Evolutionary conservation across 768 basidiomycete species (phyloP).

Genomic region (Boletus pseudo-olivaceus): DNA sequence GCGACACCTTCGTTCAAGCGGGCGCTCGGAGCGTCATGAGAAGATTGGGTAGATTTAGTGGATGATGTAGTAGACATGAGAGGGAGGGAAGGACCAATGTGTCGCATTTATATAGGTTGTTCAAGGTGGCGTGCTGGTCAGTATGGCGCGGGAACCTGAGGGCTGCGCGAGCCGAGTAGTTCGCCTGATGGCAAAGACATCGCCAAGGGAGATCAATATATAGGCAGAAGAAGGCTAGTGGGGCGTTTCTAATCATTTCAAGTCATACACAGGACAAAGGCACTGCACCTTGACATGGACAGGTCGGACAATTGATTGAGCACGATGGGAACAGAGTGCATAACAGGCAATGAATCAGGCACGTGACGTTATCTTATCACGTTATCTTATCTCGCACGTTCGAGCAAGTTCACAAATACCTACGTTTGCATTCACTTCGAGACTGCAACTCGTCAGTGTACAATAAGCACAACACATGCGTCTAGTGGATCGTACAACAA

Average conservation of each 20-base stretch:
- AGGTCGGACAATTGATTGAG: conserved; percentile 1
- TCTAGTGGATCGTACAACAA: conserved; percentile 31
- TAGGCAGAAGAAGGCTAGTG: conserved; percentile 3
- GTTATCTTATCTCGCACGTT: conserved; percentile 26
- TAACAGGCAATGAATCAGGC: conserved; percentile 12
- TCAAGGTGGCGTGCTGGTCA: conserved; percentile 21
- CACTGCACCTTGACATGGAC: conserved; percentile 21
- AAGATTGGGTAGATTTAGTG: conserved; percentile 16
- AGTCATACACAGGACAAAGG: conserved; percentile 19
- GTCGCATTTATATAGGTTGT: conserved; percentile 31
- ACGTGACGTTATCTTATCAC: conserved; percentile 29
- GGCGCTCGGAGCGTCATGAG: conserved; percentile 18
- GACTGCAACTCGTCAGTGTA: conserved; percentile 24
- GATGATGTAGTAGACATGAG: conserved; percentile 31
- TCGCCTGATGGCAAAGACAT: background rate
- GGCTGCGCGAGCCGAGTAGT: conserved; percentile 17
- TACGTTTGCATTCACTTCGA: conserved; percentile 14
- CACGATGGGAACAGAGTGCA: background rate
- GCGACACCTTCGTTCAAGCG: conserved; percentile 15
- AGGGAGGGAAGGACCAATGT: conserved; percentile 2
- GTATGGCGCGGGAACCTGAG: conserved; percentile 23
- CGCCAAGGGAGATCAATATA: conserved; percentile 1
- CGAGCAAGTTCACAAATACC: background rate
- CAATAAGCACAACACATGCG: conserved; percentile 19
- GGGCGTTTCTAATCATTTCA: conserved; percentile 9